phyloP scores from a whole-genome alignment of 768 basidiomycete genomes.

The Termitomyces titanicus region DNA sequence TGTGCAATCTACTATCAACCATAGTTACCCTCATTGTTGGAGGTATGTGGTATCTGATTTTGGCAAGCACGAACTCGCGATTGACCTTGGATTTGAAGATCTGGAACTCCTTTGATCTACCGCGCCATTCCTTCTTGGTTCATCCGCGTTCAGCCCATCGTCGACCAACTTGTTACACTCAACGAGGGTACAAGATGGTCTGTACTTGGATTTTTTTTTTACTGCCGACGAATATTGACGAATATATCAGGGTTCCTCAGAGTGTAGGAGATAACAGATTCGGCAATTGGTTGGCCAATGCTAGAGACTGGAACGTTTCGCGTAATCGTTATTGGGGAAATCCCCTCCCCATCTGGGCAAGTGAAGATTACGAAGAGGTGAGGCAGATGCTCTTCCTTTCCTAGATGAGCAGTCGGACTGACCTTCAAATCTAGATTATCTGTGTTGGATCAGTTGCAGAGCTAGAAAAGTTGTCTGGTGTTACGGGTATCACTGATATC shows the following conservation, averaged over 20 bases:
- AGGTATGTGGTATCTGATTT: conserved; percentile 42
- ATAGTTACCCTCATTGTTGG: conserved; percentile 98
- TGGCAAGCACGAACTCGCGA: neutral
- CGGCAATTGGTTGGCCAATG: conserved; percentile 96
- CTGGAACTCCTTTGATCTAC: conserved; percentile 93
- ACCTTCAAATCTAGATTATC: conserved; percentile 51
- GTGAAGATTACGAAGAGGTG: conserved; percentile 90
- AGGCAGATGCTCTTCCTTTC: neutral
- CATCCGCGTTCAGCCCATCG: conserved; percentile 79
- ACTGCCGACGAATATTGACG: conserved; percentile 2
- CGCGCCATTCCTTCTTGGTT: conserved; percentile 97
- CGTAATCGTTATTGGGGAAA: conserved; percentile 99
- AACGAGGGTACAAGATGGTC: conserved; percentile 91
- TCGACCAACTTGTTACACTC: conserved; percentile 84
- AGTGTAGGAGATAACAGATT: conserved; percentile 88
- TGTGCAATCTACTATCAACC: conserved; percentile 80
- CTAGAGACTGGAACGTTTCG: conserved; percentile 99
- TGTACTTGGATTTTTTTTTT: conserved; percentile 11
- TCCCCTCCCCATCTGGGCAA: conserved; percentile 94
- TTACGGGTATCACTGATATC: conserved; percentile 79
- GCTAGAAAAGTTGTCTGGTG: conserved; percentile 82
- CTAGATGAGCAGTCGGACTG: neutral
- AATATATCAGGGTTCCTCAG: conserved; percentile 76
- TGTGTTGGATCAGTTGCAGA: conserved; percentile 87
- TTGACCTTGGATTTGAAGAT: conserved; percentile 41